Percentiles rank a stretch among this genome's conserved stretches.
phyloP scores from a whole-genome alignment of 2,329 filamentous ascomycete genomes.

The Talaromyces verruculosus region DNA sequence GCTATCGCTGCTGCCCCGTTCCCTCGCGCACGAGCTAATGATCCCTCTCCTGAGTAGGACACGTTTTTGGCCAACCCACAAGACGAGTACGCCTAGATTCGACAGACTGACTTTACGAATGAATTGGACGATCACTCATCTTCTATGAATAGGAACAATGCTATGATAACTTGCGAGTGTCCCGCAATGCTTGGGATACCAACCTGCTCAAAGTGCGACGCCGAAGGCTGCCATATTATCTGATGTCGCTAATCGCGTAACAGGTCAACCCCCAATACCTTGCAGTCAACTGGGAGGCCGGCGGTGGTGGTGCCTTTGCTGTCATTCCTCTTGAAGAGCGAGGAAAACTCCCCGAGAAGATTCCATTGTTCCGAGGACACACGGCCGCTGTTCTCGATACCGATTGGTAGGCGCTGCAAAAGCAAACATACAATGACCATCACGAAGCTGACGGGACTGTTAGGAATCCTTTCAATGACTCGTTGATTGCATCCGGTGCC shows the following conservation, averaged over 20 bases:
- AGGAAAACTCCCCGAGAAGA: slow-evolving; percentile 85
- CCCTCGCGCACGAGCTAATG: slow-evolving; percentile 25
- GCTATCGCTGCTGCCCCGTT: slow-evolving; percentile 18
- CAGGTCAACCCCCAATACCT: slow-evolving; percentile 95
- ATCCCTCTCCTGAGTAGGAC: slow-evolving; percentile 61
- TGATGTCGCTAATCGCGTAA: slow-evolving; percentile 28
- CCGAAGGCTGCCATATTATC: slow-evolving; percentile 24
- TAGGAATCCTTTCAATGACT: slow-evolving; percentile 96
- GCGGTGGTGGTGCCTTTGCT: slow-evolving; percentile 93
- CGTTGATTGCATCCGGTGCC: slow-evolving; percentile 85
- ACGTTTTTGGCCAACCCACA: slow-evolving; percentile 95
- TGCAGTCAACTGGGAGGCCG: slow-evolving; percentile 97
- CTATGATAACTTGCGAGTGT: slow-evolving; percentile 97
- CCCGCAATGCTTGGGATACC: slow-evolving; percentile 98
- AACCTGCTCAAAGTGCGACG: slow-evolving; percentile 86
- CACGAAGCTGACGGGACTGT: slow-evolving; percentile 20
- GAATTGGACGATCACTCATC: slow-evolving; percentile 20
- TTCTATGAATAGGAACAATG: slow-evolving; percentile 69
- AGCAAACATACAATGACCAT: slow-evolving; percentile 15
- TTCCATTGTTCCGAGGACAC: slow-evolving; percentile 93
- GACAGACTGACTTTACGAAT: slow-evolving; percentile 10
- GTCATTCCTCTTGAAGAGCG: slow-evolving; percentile 88
- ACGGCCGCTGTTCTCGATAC: slow-evolving; percentile 95
- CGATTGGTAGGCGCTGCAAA: slow-evolving; percentile 69
- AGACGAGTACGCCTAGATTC: slow-evolving; percentile 62